These are phyloP conservation scores for Phanerodontia chrysosporium DNA, from an alignment of 768 basidiomycete species.

Conservation along the genomic window DNA sequence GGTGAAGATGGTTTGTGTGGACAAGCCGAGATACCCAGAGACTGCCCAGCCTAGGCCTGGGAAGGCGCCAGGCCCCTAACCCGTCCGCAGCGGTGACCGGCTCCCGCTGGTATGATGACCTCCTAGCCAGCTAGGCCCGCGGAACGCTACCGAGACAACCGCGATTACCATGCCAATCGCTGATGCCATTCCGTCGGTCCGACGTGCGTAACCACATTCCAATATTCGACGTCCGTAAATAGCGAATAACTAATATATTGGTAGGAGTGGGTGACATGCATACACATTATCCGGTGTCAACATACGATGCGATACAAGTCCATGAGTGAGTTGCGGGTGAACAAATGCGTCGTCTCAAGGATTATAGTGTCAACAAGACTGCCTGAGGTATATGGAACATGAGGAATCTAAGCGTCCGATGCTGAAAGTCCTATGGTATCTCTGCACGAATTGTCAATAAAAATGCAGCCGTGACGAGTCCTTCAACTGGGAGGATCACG, in stretches of 20 bases:
- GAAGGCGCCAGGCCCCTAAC: neutral
- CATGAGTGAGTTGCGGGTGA: neutral
- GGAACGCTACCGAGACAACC: neutral
- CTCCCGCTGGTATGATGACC: neutral
- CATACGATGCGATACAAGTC: conserved; percentile 3
- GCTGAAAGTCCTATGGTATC: conserved; percentile 1
- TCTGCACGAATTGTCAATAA: neutral
- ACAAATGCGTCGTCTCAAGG: neutral
- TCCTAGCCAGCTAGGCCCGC: neutral
- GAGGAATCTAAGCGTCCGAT: neutral
- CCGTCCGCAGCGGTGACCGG: neutral
- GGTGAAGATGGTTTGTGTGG: neutral
- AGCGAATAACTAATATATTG: neutral
- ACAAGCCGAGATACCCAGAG: neutral
- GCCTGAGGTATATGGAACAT: neutral
- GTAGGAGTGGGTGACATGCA: neutral
- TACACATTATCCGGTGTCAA: neutral
- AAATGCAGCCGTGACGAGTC: neutral
- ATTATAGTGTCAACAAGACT: neutral
- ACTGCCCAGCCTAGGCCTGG: neutral
- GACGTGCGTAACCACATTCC: too few species aligned
- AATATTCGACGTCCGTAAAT: too few species aligned
- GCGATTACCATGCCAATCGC: neutral
- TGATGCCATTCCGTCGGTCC: too few species aligned
- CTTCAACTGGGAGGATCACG: conserved; percentile 31